These are phyloP conservation scores for Candolleomyces eurysporus DNA, from an alignment of 768 basidiomycete species.

Conservation along the genomic window DNA sequence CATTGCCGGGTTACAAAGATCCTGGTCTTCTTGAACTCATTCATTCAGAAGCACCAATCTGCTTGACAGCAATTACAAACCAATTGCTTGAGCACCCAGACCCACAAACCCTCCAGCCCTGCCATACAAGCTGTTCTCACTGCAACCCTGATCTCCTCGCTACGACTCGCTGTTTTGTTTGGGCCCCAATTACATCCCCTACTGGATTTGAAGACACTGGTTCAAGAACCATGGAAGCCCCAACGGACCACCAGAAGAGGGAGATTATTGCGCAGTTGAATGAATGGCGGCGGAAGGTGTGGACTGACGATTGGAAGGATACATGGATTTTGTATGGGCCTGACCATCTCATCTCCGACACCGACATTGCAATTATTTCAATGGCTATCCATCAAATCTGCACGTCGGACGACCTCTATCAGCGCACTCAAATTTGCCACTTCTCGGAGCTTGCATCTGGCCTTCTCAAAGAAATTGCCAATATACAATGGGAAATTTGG, in stretches of 20 bases:
- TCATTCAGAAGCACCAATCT: not conserved
- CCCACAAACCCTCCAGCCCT: not conserved
- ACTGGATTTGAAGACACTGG: not conserved
- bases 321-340: conserved; percentile 11
- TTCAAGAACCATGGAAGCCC: not conserved
- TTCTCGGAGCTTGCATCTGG: conserved; percentile 3
- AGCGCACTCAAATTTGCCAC: conserved; percentile 7
- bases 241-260: not conserved
- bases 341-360: conserved; percentile 3
- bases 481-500: not conserved
- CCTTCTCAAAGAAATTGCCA: not conserved
- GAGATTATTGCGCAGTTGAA: too few relatives aligned
- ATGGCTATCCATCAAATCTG: not conserved
- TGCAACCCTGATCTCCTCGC: too few relatives aligned
- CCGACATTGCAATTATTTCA: conserved; percentile 2
- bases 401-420: conserved; percentile 1
- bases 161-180: too few relatives aligned
- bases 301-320: conserved; percentile 12
- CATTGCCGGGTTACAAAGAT: conserved; percentile 6
- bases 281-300: conserved; percentile 4
- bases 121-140: conserved; percentile 14
- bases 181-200: not conserved
- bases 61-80: not conserved
- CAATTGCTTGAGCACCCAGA: not conserved
- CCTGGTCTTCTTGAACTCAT: conserved; percentile 9